Evolutionary conservation across 2,329 filamentous ascomycete species (phyloP).

Genomic region (Colletotrichum sp.): DNA sequence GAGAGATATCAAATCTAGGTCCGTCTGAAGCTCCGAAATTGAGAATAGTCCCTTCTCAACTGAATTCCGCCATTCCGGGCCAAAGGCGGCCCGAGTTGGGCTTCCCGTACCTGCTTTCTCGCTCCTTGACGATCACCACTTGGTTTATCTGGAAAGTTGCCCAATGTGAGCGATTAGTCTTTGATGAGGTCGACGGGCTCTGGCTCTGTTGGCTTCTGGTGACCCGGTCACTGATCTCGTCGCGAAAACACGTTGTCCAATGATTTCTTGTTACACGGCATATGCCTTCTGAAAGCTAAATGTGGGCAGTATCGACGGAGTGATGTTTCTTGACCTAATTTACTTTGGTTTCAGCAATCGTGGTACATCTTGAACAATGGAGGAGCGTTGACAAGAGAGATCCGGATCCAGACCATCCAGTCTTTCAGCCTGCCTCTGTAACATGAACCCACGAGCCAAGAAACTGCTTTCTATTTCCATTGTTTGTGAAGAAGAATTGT

Average conservation of each 20-base stretch:
- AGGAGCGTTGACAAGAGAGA: neutral
- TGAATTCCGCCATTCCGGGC: neutral
- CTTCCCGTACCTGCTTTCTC: neutral
- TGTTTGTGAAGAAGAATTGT: too few species aligned
- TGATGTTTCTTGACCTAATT: rapidly evolving
- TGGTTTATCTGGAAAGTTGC: neutral
- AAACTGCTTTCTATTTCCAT: neutral
- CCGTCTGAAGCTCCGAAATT: rapidly evolving
- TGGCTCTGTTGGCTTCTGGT: neutral
- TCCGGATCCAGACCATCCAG: neutral
- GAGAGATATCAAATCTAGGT: neutral
- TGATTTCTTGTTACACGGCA: neutral
- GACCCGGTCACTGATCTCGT: neutral
- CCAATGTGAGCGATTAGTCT: neutral
- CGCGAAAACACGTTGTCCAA: rapidly evolving
- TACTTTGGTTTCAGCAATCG: neutral
- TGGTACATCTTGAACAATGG: neutral
- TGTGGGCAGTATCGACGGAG: rapidly evolving
- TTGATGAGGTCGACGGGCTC: rapidly evolving
- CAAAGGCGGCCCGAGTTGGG: neutral
- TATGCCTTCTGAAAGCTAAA: neutral
- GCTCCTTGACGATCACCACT: rapidly evolving
- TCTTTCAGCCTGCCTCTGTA: neutral
- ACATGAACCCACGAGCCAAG: neutral
- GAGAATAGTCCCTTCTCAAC: neutral